Evolutionary conservation across 208 protist genomes (phyloP).

Genomic region (Vickermania ingenoplastis): DNA sequence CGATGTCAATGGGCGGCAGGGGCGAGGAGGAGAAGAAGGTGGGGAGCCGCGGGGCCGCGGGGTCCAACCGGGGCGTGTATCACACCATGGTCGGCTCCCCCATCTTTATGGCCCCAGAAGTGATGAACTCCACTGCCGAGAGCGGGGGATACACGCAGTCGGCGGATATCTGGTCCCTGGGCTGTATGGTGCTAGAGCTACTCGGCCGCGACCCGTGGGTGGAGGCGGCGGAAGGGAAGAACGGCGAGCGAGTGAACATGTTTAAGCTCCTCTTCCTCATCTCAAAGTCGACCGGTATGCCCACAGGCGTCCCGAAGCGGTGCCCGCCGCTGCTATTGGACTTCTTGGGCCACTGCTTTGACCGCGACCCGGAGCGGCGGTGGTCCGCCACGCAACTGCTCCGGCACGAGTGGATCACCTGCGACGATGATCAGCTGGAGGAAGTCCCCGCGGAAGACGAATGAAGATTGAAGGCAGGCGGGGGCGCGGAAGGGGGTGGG

Average conservation of each 20-base stretch:
- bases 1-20: conserved; percentile 10
- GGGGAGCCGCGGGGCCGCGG: conserved; percentile 5
- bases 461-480: too few species aligned
- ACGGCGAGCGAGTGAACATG: conserved; percentile 21
- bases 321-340: conserved; percentile 38
- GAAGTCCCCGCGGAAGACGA: conserved; percentile 44
- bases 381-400: conserved; percentile 64
- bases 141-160: conserved; percentile 46
- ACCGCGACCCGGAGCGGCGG: conserved; percentile 37
- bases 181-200: conserved; percentile 81
- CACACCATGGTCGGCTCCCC: conserved; percentile 81
- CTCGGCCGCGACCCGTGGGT: conserved; percentile 72
- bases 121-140: conserved; percentile 34
- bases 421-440: conserved; percentile 51
- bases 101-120: conserved; percentile 87
- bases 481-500: too few species aligned
- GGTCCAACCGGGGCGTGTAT: conserved; percentile 27
- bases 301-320: conserved; percentile 52
- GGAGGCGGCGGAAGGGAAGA: conserved; percentile 12
- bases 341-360: conserved; percentile 72
- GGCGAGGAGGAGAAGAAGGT: conserved; percentile 4
- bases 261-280: conserved; percentile 82
- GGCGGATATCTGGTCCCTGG: conserved; percentile 84
- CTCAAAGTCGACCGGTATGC: conserved; percentile 50
- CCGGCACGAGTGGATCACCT: conserved; percentile 68